These are phyloP conservation scores for Reutealis trisperma DNA, from an alignment of 345 rosid genomes.

Conservation along the genomic window DNA sequence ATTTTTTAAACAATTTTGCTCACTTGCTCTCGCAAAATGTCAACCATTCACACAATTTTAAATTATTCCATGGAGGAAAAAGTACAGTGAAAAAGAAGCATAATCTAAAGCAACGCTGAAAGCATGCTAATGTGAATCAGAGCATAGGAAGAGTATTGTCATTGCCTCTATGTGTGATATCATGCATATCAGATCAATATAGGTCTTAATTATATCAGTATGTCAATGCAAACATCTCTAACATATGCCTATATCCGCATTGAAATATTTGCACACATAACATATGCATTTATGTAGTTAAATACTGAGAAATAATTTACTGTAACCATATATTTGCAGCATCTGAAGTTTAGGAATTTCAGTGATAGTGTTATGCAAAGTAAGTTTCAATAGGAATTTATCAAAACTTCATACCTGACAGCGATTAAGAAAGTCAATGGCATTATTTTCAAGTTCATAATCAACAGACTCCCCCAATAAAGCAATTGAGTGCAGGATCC, in stretches of 20 bases:
- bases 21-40: too few relatives aligned
- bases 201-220: not conserved
- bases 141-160: not conserved
- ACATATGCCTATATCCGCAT: not conserved
- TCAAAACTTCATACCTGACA: conserved; percentile 61
- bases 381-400: not conserved
- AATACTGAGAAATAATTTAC: not conserved
- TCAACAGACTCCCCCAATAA: conserved; percentile 75
- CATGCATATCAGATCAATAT: not conserved
- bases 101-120: too few relatives aligned
- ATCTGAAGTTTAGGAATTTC: not conserved
- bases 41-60: too few relatives aligned
- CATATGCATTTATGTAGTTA: not conserved
- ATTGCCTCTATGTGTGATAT: not conserved
- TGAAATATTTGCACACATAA: too few relatives aligned
- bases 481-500: conserved; percentile 91
- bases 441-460: conserved; percentile 48
- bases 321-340: not conserved
- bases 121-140: too few relatives aligned
- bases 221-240: not conserved
- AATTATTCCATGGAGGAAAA: too few relatives aligned
- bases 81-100: too few relatives aligned
- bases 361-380: not conserved
- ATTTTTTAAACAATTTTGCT: too few relatives aligned
- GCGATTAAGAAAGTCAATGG: conserved; percentile 66